phyloP scores from a whole-genome alignment of 805 yeast genomes.

The Jamesozyma spencerorum region DNA sequence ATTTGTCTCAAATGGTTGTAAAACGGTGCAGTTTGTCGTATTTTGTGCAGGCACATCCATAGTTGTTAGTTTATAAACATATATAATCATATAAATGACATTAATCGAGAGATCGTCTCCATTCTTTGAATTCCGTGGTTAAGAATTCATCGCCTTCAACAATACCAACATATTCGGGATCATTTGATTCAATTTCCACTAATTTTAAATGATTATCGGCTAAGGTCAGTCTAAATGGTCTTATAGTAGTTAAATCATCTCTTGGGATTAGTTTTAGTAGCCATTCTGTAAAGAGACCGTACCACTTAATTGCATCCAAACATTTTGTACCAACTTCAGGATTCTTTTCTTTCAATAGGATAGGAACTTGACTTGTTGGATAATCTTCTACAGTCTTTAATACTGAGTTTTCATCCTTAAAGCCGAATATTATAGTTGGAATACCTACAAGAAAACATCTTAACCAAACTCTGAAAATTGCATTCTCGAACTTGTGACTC shows the following conservation, averaged over 20 bases:
- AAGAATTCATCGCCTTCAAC: constrained; percentile 34
- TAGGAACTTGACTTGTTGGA: constrained; percentile 70
- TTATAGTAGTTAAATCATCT: constrained; percentile 40
- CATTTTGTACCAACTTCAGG: constrained; percentile 50
- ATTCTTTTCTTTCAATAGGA: constrained; percentile 42
- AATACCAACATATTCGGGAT: constrained; percentile 32
- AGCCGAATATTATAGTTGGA: constrained; percentile 74
- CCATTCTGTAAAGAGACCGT: constrained; percentile 81
- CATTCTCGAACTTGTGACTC: constrained; percentile 60
- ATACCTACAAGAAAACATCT: constrained; percentile 87
- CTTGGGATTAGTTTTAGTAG: constrained; percentile 45
- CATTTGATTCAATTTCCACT: constrained; percentile 35
- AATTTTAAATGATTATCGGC: constrained; percentile 44
- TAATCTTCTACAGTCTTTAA: constrained; percentile 65
- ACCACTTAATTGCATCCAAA: constrained; percentile 73
- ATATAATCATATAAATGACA: constrained; percentile 4
- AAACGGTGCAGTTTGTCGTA: no score
- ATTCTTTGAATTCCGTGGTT: constrained; percentile 42
- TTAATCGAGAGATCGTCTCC: constrained; percentile 35
- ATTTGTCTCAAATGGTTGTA: no score
- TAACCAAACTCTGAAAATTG: constrained; percentile 79
- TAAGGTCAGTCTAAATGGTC: constrained; percentile 45
- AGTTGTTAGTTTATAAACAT: no score
- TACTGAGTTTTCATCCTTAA: constrained; percentile 63
- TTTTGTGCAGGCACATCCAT: no score